Base-by-base conservation (phyloP, 257 asterid species). In the Nicotiana undulata region DNA sequence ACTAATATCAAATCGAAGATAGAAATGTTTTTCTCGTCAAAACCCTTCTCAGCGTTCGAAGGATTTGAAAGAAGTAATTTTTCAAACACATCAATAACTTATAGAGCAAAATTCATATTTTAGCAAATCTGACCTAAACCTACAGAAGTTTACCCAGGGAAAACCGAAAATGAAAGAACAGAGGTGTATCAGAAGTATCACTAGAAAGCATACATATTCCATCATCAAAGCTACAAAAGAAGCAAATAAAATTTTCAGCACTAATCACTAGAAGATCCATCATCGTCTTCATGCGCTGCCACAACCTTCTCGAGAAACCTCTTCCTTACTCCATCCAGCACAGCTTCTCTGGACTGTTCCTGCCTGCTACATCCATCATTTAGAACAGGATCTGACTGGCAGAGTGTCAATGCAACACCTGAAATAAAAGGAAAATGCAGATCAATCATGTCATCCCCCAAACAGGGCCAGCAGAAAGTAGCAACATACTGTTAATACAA, bases 401-500 rank as follows among this genome's bases (percentile, higher is more conserved):
- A 96, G 20, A 96, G 93, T 72, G 94, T 88, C 63, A 96, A 80
- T 18, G 97, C 98, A 34, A 96, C 99, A 80, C 97, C 98, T 95
- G 84, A 24, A 86, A 75, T 80, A 58, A 49, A 70, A 70, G 80
- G 53, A 81, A 37, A 56, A 83, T 6, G 18, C 34, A 82, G 55
- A 37, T 76, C 24, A 17, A 20, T 75, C 11, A 26, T 16, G 18
- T 76, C 53, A 49, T 75, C 18, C 40, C 37, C 15, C 22, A 12
- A 13, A 6, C 18, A 20, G 55, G 55, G 77, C 34, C 56, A 68
- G 58, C 77, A 68, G 65, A 22, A 10, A 20, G 28, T 20, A 20
- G 29, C 22, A 59, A 59, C 65, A 59, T 20, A 60, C 22, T 28
- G 4, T 10, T 9, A 20, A 9, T 10, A 22, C 16, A 59, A 11